phyloP scores from a whole-genome alignment of 768 basidiomycete species.

The Suillus sp. region DNA sequence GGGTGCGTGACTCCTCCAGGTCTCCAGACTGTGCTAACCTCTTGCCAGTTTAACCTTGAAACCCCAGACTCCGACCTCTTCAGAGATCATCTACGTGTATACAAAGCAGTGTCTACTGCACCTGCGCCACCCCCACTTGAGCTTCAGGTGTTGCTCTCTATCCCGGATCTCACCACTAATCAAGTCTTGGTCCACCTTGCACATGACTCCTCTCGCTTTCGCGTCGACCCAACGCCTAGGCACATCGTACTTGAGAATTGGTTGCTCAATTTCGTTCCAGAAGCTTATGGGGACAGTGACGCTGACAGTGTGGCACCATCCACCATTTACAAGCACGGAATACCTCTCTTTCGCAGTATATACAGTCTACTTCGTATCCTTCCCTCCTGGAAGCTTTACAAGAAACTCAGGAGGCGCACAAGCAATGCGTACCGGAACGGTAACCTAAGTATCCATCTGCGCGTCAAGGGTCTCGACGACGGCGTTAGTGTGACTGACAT shows the following conservation, averaged over 20 bases:
- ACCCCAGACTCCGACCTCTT: slow-evolving; percentile 73
- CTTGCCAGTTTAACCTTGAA: slow-evolving; percentile 75
- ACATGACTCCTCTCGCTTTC: slow-evolving; percentile 59
- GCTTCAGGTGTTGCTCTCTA: slow-evolving; percentile 67
- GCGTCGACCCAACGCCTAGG: slow-evolving; percentile 68
- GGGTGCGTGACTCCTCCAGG: slow-evolving; percentile 54
- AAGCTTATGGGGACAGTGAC: slow-evolving; percentile 26
- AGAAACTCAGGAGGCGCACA: slow-evolving; percentile 52
- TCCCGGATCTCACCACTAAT: slow-evolving; percentile 70
- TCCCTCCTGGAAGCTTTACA: slow-evolving; percentile 75
- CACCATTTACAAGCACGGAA: slow-evolving; percentile 84
- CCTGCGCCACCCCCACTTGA: slow-evolving; percentile 49
- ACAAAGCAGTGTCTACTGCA: slow-evolving; percentile 56
- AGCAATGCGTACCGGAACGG: slow-evolving; percentile 40
- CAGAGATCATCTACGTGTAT: slow-evolving; percentile 59
- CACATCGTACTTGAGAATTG: slow-evolving; percentile 76
- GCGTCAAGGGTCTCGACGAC: slow-evolving; percentile 42
- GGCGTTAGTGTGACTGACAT: slow-evolving; percentile 23
- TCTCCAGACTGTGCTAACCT: not conserved
- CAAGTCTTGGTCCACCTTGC: slow-evolving; percentile 71
- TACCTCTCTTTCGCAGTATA: slow-evolving; percentile 77
- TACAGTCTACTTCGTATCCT: slow-evolving; percentile 73
- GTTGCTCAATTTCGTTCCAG: slow-evolving; percentile 48
- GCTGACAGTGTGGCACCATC: slow-evolving; percentile 60
- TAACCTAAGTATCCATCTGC: slow-evolving; percentile 51